These are phyloP conservation scores for Halenospora varia DNA, from an alignment of 495 filamentous ascomycete genomes.

Conservation along the genomic window DNA sequence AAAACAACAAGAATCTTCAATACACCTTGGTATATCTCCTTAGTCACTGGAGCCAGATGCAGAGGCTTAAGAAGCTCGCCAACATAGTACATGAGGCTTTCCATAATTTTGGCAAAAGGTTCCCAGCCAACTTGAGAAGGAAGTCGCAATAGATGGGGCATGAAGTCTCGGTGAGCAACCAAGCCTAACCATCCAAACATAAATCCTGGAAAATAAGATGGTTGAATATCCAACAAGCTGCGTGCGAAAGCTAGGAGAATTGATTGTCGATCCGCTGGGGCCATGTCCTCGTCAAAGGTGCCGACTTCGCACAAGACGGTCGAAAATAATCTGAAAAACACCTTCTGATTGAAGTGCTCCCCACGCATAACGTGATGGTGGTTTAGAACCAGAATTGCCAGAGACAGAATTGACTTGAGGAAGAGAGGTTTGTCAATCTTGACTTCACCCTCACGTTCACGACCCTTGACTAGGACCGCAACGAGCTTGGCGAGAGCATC, in stretches of 20 bases:
- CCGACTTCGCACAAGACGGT: constrained; percentile 66
- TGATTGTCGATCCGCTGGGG: constrained; percentile 51
- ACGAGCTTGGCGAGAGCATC: constrained; percentile 90
- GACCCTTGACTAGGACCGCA: constrained; percentile 63
- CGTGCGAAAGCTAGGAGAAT: constrained; percentile 67
- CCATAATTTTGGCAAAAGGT: constrained; percentile 68
- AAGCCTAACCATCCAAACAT: constrained; percentile 80
- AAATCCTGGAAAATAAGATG: constrained; percentile 73
- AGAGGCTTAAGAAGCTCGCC: constrained; percentile 75
- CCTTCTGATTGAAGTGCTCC: constrained; percentile 78
- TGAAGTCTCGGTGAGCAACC: constrained; percentile 79
- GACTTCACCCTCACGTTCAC: constrained; percentile 52
- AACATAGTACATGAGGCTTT: constrained; percentile 68
- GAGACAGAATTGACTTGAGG: constrained; percentile 68
- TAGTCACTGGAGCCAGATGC: constrained; percentile 63
- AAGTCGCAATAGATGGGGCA: constrained; percentile 73
- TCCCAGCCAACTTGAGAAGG: constrained; percentile 69
- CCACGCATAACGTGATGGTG: constrained; percentile 78
- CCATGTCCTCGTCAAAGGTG: constrained; percentile 29
- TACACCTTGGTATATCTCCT: constrained; percentile 79
- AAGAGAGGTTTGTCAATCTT: constrained; percentile 58
- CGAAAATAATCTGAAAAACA: constrained; percentile 90
- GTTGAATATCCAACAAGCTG: constrained; percentile 72
- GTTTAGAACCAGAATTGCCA: constrained; percentile 77
- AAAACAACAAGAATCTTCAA: constrained; percentile 79